A percentile compares a stretch with the other conserved stretches of the same genome.
These are phyloP conservation scores for Selaginella moellendorffii DNA, from an alignment of 75 land plant genomes.

Conservation along the genomic window DNA sequence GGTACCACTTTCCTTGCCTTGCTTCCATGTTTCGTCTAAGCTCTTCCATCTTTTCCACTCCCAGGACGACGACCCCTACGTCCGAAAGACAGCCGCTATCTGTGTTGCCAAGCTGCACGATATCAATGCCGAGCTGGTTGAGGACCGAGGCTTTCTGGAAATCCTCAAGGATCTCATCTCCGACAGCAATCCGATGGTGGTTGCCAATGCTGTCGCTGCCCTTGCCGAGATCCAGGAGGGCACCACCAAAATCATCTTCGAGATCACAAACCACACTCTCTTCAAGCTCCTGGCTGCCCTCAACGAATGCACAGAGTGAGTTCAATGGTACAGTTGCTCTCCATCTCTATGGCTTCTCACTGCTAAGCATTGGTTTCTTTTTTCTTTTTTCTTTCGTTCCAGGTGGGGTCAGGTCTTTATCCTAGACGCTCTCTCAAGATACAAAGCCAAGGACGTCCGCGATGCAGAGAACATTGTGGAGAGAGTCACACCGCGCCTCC, in stretches of 20 bases:
- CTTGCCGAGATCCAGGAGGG: slow-evolving; percentile 96
- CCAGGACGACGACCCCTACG: slow-evolving; percentile 99
- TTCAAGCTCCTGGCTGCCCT: slow-evolving; percentile 96
- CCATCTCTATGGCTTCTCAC: not conserved
- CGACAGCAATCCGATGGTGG: slow-evolving; percentile 99
- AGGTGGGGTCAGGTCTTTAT: slow-evolving; percentile 99
- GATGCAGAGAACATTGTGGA: slow-evolving; percentile 99
- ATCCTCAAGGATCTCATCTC: slow-evolving; percentile 93
- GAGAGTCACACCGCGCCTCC: slow-evolving; percentile 92
- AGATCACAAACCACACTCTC: slow-evolving; percentile 81
- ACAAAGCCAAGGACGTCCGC: slow-evolving; percentile 96
- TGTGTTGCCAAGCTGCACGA: slow-evolving; percentile 99
- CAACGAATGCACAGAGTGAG: slow-evolving; percentile 99
- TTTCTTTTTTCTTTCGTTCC: slow-evolving; percentile 12
- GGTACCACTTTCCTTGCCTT: slow-evolving; percentile 32
- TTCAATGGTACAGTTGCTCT: slow-evolving; percentile 7
- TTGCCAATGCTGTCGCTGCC: slow-evolving; percentile 99
- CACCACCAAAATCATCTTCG: slow-evolving; percentile 67
- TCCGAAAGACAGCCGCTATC: slow-evolving; percentile 95
- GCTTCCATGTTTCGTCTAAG: not conserved
- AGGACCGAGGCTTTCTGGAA: slow-evolving; percentile 95
- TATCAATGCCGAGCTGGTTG: slow-evolving; percentile 98
- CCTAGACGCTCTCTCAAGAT: slow-evolving; percentile 87
- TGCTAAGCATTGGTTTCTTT: not conserved
- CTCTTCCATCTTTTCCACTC: slow-evolving; percentile 6